phyloP scores from a whole-genome alignment of 2,329 filamentous ascomycete species.

The Magnaporthales sp. region DNA sequence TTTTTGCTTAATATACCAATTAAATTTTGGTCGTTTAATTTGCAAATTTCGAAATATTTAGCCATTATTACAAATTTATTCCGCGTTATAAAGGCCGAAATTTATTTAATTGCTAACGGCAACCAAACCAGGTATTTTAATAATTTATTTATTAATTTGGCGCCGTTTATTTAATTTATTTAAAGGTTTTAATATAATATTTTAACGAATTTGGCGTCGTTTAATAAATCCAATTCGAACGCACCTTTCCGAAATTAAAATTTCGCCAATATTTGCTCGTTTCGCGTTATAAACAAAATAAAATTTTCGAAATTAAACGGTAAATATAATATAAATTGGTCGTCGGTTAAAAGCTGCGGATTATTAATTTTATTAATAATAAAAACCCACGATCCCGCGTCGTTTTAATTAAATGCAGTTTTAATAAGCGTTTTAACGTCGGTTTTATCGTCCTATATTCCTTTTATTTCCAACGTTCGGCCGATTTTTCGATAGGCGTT shows the following conservation, averaged over 20 bases:
- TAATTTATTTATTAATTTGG: not conserved
- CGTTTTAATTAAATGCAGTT: conserved; percentile 17
- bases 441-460: conserved; percentile 21
- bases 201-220: conserved; percentile 11
- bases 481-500: conserved; percentile 25
- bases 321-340: conserved; percentile 17
- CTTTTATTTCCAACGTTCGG: conserved; percentile 15
- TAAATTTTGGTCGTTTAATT: conserved; percentile 3
- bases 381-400: conserved; percentile 27
- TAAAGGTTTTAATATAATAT: conserved; percentile 14
- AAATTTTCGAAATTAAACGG: conserved; percentile 19
- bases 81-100: conserved; percentile 7
- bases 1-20: conserved; percentile 11
- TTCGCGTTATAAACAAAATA: conserved; percentile 21
- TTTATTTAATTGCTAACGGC: conserved; percentile 11
- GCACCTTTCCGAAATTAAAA: conserved; percentile 10
- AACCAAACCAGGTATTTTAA: conserved; percentile 5
- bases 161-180: not conserved
- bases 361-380: conserved; percentile 37
- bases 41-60: conserved; percentile 7
- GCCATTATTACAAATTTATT: not conserved
- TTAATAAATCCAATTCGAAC: conserved; percentile 16
- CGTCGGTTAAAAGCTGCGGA: conserved; percentile 17
- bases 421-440: conserved; percentile 28
- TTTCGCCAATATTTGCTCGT: conserved; percentile 8